phyloP scores from a whole-genome alignment of 179 eudicot genomes.

The Beta lomatogona region DNA sequence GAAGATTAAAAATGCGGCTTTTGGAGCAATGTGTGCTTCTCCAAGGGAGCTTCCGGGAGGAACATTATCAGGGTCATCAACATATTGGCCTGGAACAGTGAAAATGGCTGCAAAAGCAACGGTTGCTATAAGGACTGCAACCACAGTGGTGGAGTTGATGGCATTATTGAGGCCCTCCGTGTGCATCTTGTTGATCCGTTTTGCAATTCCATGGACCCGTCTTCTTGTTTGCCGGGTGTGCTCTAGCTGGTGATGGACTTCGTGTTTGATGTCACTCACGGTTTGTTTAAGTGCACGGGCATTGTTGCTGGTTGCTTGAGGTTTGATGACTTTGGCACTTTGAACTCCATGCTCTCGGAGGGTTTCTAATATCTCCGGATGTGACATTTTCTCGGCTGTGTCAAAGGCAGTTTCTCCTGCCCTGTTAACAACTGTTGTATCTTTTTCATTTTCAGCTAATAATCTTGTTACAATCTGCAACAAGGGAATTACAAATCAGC shows the following conservation, averaged over 20 bases:
- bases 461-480: constrained; percentile 67
- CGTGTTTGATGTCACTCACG: constrained; percentile 93
- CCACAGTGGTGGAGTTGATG: constrained; percentile 91
- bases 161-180: constrained; percentile 86
- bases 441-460: constrained; percentile 45
- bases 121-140: constrained; percentile 89
- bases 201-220: constrained; percentile 85
- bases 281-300: constrained; percentile 72
- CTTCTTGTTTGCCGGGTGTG: constrained; percentile 80
- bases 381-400: constrained; percentile 73
- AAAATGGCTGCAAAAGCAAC: constrained; percentile 96
- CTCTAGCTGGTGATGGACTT: constrained; percentile 84
- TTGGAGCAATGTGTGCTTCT: constrained; percentile 78
- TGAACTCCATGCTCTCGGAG: constrained; percentile 63
- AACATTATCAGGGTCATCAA: constrained; percentile 55
- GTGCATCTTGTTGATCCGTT: constrained; percentile 90
- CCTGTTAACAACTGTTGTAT: constrained; percentile 58
- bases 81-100: constrained; percentile 84
- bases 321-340: constrained; percentile 59
- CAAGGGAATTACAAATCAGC: constrained; percentile 2
- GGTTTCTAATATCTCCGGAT: constrained; percentile 49
- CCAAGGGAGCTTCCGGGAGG: constrained; percentile 68
- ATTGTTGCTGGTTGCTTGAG: constrained; percentile 53
- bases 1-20: constrained; percentile 59
- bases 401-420: constrained; percentile 79